Evolutionary conservation across 805 yeast species (phyloP).

Genomic region (Blastobotrys mokoenaii): DNA sequence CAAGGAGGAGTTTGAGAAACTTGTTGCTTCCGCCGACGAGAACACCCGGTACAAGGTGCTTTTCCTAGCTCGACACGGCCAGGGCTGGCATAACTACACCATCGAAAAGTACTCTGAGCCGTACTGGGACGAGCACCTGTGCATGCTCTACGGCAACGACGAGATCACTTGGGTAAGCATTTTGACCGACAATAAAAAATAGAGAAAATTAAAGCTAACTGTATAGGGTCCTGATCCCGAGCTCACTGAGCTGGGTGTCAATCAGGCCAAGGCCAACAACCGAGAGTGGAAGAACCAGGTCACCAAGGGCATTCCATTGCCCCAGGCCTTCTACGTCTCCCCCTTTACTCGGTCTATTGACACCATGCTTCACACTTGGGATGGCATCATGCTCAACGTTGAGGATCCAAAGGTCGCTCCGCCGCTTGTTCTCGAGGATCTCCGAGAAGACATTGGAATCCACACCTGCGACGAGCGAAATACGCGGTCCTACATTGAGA

Average conservation of each 20-base stretch:
- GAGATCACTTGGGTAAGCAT: constrained; percentile 4
- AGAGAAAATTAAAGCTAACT: neutral
- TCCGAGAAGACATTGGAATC: constrained; percentile 43
- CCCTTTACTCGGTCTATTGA: constrained; percentile 45
- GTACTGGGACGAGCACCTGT: constrained; percentile 32
- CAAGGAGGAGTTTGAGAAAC: constrained; percentile 23
- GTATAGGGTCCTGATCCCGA: constrained; percentile 42
- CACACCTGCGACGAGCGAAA: constrained; percentile 43
- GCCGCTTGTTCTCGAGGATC: constrained; percentile 14
- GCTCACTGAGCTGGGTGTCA: constrained; percentile 38
- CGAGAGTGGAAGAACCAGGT: constrained; percentile 34
- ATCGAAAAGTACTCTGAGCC: constrained; percentile 37
- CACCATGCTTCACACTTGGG: constrained; percentile 42
- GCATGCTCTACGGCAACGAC: constrained; percentile 11
- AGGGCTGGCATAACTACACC: constrained; percentile 45
- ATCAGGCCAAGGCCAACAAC: constrained; percentile 38
- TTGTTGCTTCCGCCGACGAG: constrained; percentile 24
- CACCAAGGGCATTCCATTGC: constrained; percentile 26
- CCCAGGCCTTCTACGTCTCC: constrained; percentile 37
- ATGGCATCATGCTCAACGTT: constrained; percentile 28
- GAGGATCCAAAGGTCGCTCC: constrained; percentile 27
- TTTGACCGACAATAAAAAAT: too few relatives aligned
- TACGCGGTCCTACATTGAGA: constrained; percentile 30
- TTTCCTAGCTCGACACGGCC: constrained; percentile 45
- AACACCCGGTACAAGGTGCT: constrained; percentile 36